Evolutionary conservation across 352 stramenopile genomes (phyloP).

Genomic region (Phytophthora pluvialis): DNA sequence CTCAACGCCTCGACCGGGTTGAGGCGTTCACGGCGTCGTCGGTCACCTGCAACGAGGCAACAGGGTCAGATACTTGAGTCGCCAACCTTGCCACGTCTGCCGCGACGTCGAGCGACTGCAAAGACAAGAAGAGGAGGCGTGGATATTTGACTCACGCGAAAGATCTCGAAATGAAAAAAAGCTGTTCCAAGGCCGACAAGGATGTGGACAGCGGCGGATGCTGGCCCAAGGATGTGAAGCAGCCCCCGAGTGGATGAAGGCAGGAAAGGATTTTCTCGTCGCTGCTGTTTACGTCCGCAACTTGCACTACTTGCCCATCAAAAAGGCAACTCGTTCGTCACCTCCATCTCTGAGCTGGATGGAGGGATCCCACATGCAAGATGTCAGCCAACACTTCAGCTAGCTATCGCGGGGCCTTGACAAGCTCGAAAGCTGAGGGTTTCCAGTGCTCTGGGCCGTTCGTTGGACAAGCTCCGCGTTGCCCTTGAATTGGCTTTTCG

Average conservation of each 20-base stretch:
- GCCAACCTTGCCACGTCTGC: constrained; percentile 2
- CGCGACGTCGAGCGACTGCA: constrained; percentile 1
- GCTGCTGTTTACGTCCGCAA: constrained; percentile 23
- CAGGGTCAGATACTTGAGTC: constrained; percentile 13
- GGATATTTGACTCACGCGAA: constrained; percentile 20
- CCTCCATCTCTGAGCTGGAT: constrained; percentile 6
- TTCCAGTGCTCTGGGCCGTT: too few relatives aligned
- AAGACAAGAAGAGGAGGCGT: background rate
- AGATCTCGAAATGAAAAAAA: constrained; percentile 19
- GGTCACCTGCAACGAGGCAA: constrained; percentile 9
- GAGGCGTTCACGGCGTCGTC: constrained; percentile 9
- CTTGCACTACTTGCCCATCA: background rate
- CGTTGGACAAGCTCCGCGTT: constrained; percentile 13
- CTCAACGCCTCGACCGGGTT: background rate
- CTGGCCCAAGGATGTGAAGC: too few relatives aligned
- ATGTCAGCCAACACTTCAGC: background rate
- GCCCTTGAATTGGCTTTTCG: constrained; percentile 19
- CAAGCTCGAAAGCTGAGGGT: background rate
- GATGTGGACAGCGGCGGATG: constrained; percentile 25
- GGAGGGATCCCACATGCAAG: background rate
- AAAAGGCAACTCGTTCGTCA: constrained; percentile 20
- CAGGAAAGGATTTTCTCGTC: constrained; percentile 16
- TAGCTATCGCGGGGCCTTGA: background rate
- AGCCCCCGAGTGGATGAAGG: too few relatives aligned
- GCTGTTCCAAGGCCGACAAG: constrained; percentile 3